Evolutionary conservation across 352 stramenopile genomes (phyloP).

Genomic region (Aphanomyces astaci): DNA sequence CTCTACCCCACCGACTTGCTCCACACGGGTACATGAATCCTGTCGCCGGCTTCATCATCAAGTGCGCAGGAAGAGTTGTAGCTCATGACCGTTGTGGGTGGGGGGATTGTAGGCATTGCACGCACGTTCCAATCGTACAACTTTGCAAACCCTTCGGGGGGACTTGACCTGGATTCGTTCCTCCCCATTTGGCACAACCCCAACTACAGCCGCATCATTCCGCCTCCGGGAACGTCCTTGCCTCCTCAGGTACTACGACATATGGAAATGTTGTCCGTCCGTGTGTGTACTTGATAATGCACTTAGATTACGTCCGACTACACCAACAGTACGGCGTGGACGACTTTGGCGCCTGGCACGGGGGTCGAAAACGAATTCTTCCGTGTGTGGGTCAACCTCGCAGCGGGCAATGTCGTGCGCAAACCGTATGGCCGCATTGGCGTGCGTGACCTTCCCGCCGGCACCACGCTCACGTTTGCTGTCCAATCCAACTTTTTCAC

Average conservation of each 20-base stretch:
- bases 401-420: slow-evolving; percentile 51
- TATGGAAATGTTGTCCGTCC: neutral
- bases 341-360: slow-evolving; percentile 42
- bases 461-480: slow-evolving; percentile 57
- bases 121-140: slow-evolving; percentile 46
- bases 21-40: slow-evolving; percentile 23
- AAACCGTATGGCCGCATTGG: slow-evolving; percentile 59
- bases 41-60: neutral
- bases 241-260: slow-evolving; percentile 6
- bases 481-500: slow-evolving; percentile 74
- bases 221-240: slow-evolving; percentile 27
- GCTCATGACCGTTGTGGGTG: too few species aligned
- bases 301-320: slow-evolving; percentile 48
- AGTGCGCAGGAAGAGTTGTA: too few species aligned
- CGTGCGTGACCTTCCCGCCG: slow-evolving; percentile 37
- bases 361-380: slow-evolving; percentile 69
- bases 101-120: slow-evolving; percentile 26
- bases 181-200: slow-evolving; percentile 62
- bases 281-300: neutral
- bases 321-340: slow-evolving; percentile 71
- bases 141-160: slow-evolving; percentile 45
- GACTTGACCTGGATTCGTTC: slow-evolving; percentile 29
- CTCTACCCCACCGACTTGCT: slow-evolving; percentile 38
- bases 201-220: slow-evolving; percentile 68
- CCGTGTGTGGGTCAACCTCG: slow-evolving; percentile 63